These are phyloP conservation scores for Penicillium sp. DNA, from an alignment of 2,329 filamentous ascomycete genomes.

Conservation along the genomic window DNA sequence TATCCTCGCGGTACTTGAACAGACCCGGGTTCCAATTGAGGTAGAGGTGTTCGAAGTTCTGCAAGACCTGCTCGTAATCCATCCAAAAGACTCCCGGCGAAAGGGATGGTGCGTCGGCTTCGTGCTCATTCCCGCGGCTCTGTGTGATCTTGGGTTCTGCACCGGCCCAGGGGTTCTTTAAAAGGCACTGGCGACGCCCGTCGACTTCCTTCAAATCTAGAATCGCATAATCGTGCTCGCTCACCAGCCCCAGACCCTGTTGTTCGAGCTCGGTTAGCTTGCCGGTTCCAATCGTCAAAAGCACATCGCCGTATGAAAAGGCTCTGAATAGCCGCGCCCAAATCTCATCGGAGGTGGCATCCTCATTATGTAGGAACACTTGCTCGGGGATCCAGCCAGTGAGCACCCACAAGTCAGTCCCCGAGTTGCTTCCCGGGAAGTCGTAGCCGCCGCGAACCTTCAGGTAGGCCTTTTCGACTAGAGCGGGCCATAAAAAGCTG, in stretches of 20 bases:
- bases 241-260: conserved; percentile 71
- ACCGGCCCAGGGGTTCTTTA: conserved; percentile 91
- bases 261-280: conserved; percentile 73
- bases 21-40: conserved; percentile 92
- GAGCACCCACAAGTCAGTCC: conserved; percentile 86
- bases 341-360: conserved; percentile 67
- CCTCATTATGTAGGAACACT: conserved; percentile 81
- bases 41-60: conserved; percentile 93
- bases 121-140: conserved; percentile 1
- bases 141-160: conserved; percentile 53
- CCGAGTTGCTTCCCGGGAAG: conserved; percentile 95
- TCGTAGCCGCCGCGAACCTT: conserved; percentile 95
- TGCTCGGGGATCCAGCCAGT: conserved; percentile 98
- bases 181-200: conserved; percentile 63
- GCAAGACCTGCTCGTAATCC: conserved; percentile 75
- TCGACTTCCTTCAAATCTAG: conserved; percentile 66
- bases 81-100: conserved; percentile 88
- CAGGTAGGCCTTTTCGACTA: conserved; percentile 93
- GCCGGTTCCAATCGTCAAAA: conserved; percentile 87
- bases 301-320: conserved; percentile 72
- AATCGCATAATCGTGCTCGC: conserved; percentile 91
- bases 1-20: conserved; percentile 76
- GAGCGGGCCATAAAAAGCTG: conserved; percentile 79
- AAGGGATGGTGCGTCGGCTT: conserved; percentile 21
- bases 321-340: conserved; percentile 74